Evolutionary conservation across 2,329 filamentous ascomycete species (phyloP).

Genomic region (Colletotrichum shisoi): DNA sequence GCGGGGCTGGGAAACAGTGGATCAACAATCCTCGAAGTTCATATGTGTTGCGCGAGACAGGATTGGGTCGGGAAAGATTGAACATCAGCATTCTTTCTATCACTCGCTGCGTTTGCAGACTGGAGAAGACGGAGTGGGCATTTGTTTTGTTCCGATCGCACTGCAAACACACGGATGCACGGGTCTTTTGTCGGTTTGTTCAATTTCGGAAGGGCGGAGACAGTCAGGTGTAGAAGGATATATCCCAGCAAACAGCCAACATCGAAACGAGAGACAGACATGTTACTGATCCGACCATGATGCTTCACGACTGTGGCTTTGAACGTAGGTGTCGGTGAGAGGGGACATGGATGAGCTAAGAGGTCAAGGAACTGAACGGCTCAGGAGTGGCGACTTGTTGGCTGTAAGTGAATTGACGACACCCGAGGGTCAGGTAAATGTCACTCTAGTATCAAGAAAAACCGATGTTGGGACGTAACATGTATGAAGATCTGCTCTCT

Average conservation of each 20-base stretch:
- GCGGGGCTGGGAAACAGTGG: slow-evolving; percentile 17
- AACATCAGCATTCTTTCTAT: neutral
- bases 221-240: slow-evolving; percentile 8
- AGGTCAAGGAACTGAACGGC: neutral
- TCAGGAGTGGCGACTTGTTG: neutral
- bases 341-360: neutral
- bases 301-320: neutral
- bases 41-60: slow-evolving; percentile 3
- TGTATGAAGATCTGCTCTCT: neutral
- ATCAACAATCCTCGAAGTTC: slow-evolving; percentile 1
- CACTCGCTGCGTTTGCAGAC: neutral
- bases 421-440: neutral
- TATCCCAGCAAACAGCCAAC: slow-evolving; percentile 2
- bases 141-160: slow-evolving; percentile 5
- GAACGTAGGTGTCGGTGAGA: neutral
- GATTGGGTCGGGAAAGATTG: neutral
- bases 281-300: neutral
- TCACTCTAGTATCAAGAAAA: neutral
- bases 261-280: slow-evolving; percentile 6
- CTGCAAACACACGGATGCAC: neutral
- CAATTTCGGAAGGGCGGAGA: neutral
- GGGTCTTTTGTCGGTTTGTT: neutral
- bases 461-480: neutral
- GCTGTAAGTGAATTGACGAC: neutral
- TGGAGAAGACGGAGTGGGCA: slow-evolving; percentile 16